Percentiles rank a stretch among this genome's conserved stretches.
These are phyloP conservation scores for Trichocladium uniseriatum DNA, from an alignment of 495 filamentous ascomycete genomes.

Conservation along the genomic window DNA sequence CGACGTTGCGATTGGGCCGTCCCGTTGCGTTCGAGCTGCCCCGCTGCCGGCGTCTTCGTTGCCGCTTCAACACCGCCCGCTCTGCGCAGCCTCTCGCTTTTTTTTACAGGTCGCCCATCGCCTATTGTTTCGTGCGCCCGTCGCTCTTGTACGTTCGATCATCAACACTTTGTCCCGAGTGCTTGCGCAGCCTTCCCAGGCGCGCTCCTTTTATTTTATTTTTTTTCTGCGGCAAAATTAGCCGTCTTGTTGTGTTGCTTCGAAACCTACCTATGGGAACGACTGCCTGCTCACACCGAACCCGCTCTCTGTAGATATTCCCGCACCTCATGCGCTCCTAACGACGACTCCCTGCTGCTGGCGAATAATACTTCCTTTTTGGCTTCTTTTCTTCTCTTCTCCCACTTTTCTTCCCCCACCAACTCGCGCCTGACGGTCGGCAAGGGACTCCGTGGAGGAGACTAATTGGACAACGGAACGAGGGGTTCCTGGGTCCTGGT, in stretches of 20 bases:
- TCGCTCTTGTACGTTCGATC: constrained; percentile 18
- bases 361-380: constrained; percentile 4
- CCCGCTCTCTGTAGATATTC: constrained; percentile 17
- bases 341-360: constrained; percentile 13
- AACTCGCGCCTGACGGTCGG: constrained; percentile 4
- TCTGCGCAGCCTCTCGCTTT: constrained; percentile 20
- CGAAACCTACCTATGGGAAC: constrained; percentile 16
- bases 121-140: constrained; percentile 23
- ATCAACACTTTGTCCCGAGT: background rate
- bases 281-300: constrained; percentile 19
- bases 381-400: constrained; percentile 9
- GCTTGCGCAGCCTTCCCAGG: constrained; percentile 13
- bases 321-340: constrained; percentile 25
- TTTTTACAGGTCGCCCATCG: constrained; percentile 15
- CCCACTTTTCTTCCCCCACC: constrained; percentile 4
- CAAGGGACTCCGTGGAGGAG: constrained; percentile 17
- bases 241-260: background rate
- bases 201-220: background rate
- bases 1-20: constrained; percentile 7
- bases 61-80: constrained; percentile 22
- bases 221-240: background rate
- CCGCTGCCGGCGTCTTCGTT: constrained; percentile 15
- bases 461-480: constrained; percentile 22
- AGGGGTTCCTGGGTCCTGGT: constrained; percentile 16
- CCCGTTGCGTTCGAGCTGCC: background rate